A percentile compares a stretch with the other conserved stretches of the same genome.
phyloP scores from a whole-genome alignment of 2,329 filamentous ascomycete species.

The Aspergillus tubingensis region DNA sequence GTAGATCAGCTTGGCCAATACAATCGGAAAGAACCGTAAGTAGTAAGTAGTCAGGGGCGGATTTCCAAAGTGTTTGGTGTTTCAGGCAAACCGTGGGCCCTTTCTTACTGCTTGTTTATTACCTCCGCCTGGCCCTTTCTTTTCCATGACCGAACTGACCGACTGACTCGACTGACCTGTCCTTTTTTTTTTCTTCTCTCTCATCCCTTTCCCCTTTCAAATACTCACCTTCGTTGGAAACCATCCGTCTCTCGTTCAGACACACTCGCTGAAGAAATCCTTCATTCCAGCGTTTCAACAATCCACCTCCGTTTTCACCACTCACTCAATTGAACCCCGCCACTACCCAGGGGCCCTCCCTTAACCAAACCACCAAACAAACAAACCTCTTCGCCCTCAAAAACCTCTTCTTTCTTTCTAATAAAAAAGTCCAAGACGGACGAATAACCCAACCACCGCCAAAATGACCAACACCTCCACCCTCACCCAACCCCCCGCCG shows the following conservation, averaged over 20 bases:
- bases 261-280: background rate
- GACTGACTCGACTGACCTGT: background rate
- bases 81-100: conserved; percentile 3
- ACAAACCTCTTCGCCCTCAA: background rate
- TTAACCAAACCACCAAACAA: background rate
- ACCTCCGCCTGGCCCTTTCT: conserved; percentile 1
- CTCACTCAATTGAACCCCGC: background rate
- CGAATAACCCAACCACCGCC: background rate
- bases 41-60: background rate
- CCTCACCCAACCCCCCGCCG: conserved; percentile 21
- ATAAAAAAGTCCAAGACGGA: background rate
- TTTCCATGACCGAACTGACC: background rate
- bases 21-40: background rate
- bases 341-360: background rate
- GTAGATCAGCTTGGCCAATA: background rate
- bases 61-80: background rate
- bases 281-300: background rate
- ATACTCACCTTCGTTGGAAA: background rate
- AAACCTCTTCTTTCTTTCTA: background rate
- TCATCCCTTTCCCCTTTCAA: background rate
- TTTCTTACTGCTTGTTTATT: conserved; percentile 4
- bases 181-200: background rate
- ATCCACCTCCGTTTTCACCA: background rate
- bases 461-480: conserved; percentile 9
- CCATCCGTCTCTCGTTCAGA: background rate